Base-by-base conservation (phyloP, 202 grass and related monocot species). In the Schoenoplectus tabernaemontani region DNA sequence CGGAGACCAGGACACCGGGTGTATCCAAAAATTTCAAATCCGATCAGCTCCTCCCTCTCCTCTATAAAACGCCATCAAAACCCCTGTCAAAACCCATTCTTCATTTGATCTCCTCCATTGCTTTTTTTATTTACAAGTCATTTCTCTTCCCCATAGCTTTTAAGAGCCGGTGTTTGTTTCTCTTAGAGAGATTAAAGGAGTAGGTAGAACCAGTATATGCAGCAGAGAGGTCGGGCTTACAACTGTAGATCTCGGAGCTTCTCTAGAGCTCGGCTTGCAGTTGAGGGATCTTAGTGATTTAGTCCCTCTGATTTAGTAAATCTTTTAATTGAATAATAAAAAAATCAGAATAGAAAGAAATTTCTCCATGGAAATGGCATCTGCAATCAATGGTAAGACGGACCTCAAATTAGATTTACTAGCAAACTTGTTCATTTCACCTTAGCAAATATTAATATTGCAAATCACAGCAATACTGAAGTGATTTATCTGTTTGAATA, bases 211-310 rank as follows among this genome's bases (percentile, higher is more conserved):
- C 78, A 28, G 78, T 93, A 79, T 82, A 97, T 97, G 94, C 82
- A 92, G 85, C 91, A 70, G 78, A 91, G 81, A 13, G 94, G 94
- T 23, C 62, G 86, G 47, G 56, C 83, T 0, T 77, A 76, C 82
- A 90, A 97, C 82, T 82, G 91, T 72, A 88, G 91, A 54, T 97
- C 94, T 70, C 87, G 94, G 86, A 94, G 94, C 86, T 97, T 97
- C 89, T 97, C 91, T 56, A 86, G 94, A 81, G 71, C 89, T 78
- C 94, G 94, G 84, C 22, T 94, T 50, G 94, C 94, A 62, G 85
- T 97, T 79, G 94, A 94, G 84, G 94, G 94, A 13, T 92, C 84
- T 64, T 97, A 93, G 65, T 19, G 58, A 53, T 78, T 3, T 56
- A 17, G 3, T 3, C 48, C 26, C 5, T 32, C 20, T 17, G 48